Base-by-base conservation (phyloP, 805 yeast genomes). In the Monosporozyma aerobia region DNA sequence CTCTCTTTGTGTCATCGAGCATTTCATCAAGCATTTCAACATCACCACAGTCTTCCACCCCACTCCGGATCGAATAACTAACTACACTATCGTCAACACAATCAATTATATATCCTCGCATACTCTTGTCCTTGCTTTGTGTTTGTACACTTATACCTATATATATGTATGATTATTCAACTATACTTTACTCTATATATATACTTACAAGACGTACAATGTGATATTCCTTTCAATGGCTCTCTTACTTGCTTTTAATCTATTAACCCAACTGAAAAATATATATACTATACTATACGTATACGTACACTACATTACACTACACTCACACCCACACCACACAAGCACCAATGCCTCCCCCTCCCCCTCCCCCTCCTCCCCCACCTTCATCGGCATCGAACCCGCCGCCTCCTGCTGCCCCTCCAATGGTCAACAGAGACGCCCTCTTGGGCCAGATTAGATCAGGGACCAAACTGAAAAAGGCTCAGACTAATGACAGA, bases 391-490 rank as follows among this genome's bases (percentile, higher is more conserved):
- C 64, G 5, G 56, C 65, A 25, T 59, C 66, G 13, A 16, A 16
- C 8, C 6, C 30, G 23, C 10, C 27, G 1, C 72, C 16, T 13
- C 61, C 69, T 44, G 58, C 72, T 48, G 51, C 67, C 49, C 54
- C 64, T 19, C 61, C 62, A 11, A 69, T 65, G 59, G 57, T 70
- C 9, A 76, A 74, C 19, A 68, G 81, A 64, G 77, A 77, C 56
- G 82, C 83, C 1, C 64, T 92, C 50, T 73, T 92, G 27, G 88
- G 94, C 32, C 95, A 87, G 65, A 92, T 92, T 58, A 79, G 89
- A 61, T 85, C 86, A 56, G 92, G 90, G 23, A 70, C 64, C 50
- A 67, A 60, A 47, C 72, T 85, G 52, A 83, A 81, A 62, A 82
- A 84, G 56, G 80, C 87, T 1, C 71, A 68, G 56, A 78, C 97